Evolutionary conservation across 176 grass and related monocot species (phyloP), one percentile per base, ranked within the genome.

Genomic region (Rhynchospora pubera): DNA sequence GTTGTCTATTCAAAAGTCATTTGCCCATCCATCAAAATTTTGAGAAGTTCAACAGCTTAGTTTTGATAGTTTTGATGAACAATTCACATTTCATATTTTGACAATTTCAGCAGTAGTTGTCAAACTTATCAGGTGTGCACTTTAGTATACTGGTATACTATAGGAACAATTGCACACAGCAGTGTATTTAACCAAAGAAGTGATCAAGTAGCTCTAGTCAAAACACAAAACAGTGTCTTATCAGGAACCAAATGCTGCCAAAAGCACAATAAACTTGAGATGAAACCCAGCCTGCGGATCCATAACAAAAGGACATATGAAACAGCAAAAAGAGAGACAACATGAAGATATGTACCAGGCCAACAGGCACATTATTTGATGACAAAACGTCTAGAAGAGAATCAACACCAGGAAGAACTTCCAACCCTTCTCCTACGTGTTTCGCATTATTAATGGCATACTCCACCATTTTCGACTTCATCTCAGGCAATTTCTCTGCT

Each of bases 341-440:
- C 28, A 42, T 14, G 12, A 78, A 28, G 47, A 56, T 28, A 28
- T 28, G 26, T 80, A 88, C 86, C 86, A 88, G 52, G 51, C 86
- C 81, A 84, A 88, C 43, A 53, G 48, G 62, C 34, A 88, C 74
- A 46, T 30, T 45, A 23, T 59, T 69, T 15, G 74, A 72, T 13
- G 81, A 84, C 32, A 88, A 79, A 80, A 24, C 24, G 79, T 88
- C 74, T 30, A 88, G 61, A 77, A 88, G 62, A 62, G 74, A 72
- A 71, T 52, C 34, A 58, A 84, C 62, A 45, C 86, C 86, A 21
- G 86, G 86, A 79, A 88, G 82, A 79, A 88, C 81, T 62, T 84
- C 81, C 9, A 88, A 22, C 15, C 86, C 86, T 59, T 79, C 81
- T 9, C 86, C 86, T 45, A 80, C 64, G 42, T 80, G 45, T 72